Base-by-base conservation (phyloP, 1,139 yeast species). In the Hansenula lynferdii region DNA sequence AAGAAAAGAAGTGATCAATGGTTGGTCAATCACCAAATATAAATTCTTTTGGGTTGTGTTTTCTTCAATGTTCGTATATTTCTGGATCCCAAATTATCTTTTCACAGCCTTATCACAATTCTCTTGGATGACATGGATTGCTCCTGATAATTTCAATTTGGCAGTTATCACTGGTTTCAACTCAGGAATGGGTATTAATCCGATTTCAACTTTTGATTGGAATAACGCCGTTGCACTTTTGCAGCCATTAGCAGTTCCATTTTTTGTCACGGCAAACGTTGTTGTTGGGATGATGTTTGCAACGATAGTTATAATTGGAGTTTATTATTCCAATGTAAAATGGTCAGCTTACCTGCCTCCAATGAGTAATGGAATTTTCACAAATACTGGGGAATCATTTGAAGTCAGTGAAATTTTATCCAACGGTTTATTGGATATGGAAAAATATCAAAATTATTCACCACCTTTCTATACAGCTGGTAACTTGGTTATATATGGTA, bases 211-310 rank as follows among this genome's bases (percentile, higher is more conserved):
- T 42, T 72, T 77, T 49, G 82, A 72, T 50, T 75, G 78, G 77
- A 71, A 70, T 47, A 57, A 74, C 36, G 62, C 75, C 3, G 17
- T 37, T 11, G 76, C 73, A 58, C 61, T 76, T 43, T 78, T 80
- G 14, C 73, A 83, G 20, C 86, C 90, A 10, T 68, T 83, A 52
- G 70, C 80, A 48, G 83, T 86, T 8, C 89, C 90, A 23, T 75
- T 79, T 36, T 64, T 73, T 38, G 73, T 81, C 17, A 61, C 75
- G 40, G 65, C 70, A 27, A 78, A 81, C 48, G 68, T 75, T 43
- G 62, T 71, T 29, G 50, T 65, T 6, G 70, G 78, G 16, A 58
- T 75, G 36, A 60, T 76, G 12, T 42, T 68, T 26, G 57, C 72
- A 12, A 66, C 67, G 39, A 53, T 75, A 28, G 52, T 69, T 22